Conservation (phyloP, 108 stramenopile genomes). For the Fragilaria crotonensis region DNA sequence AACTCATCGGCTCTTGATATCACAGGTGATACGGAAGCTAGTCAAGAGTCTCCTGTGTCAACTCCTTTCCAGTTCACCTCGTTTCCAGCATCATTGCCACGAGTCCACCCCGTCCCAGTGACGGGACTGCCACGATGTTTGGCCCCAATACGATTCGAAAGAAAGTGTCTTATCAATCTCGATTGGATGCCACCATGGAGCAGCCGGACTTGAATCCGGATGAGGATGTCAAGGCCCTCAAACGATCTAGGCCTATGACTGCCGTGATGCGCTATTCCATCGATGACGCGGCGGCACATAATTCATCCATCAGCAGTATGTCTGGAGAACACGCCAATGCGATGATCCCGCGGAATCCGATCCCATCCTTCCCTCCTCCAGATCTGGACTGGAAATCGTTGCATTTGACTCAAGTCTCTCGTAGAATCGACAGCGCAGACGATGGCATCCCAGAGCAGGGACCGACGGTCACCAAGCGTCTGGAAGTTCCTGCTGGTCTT, state of each 20-base stretch:
- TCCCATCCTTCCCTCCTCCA: constrained; percentile 36
- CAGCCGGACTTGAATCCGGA: no score
- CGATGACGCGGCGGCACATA: constrained; percentile 30
- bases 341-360: constrained; percentile 9
- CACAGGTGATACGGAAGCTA: constrained; percentile 18
- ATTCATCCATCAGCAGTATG: constrained; percentile 30
- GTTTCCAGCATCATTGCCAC: constrained; percentile 77
- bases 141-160: constrained; percentile 22
- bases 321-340: constrained; percentile 26
- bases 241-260: no score
- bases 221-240: not conserved
- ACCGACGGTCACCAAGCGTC: constrained; percentile 3
- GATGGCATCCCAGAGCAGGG: not conserved
- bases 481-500: no score
- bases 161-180: constrained; percentile 17
- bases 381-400: constrained; percentile 23
- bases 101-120: constrained; percentile 19
- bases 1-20: constrained; percentile 8
- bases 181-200: no score
- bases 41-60: constrained; percentile 26
- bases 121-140: no score
- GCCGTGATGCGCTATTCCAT: no score
- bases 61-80: constrained; percentile 71
- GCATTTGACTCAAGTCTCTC: not conserved
- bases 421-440: constrained; percentile 3